Conservation (phyloP, 2,329 filamentous ascomycete genomes). For the Exophiala mesophila region DNA sequence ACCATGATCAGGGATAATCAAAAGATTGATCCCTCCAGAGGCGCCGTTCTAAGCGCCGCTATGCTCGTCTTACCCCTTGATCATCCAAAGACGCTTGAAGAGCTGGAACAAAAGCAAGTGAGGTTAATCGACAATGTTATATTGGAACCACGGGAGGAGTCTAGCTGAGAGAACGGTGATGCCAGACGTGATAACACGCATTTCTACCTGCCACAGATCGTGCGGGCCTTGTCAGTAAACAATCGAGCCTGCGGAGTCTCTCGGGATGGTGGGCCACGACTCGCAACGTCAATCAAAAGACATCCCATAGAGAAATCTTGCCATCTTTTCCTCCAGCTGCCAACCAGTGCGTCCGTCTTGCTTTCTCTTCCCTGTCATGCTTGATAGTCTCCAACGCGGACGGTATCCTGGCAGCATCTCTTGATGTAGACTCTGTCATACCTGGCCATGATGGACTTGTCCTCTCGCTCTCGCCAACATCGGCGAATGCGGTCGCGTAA, state of each 20-base stretch:
- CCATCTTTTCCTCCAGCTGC: slow-evolving; percentile 91
- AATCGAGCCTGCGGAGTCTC: no score
- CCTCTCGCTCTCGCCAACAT: slow-evolving; percentile 28
- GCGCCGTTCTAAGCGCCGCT: slow-evolving; percentile 83
- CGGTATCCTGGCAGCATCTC: slow-evolving; percentile 7
- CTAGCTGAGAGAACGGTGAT: neutral
- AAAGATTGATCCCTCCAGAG: slow-evolving; percentile 61
- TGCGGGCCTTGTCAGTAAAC: no score
- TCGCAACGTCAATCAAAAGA: slow-evolving; percentile 56
- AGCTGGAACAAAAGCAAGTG: slow-evolving; percentile 69
- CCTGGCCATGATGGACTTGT: no score
- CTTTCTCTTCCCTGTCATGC: slow-evolving; percentile 58
- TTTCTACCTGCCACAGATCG: no score
- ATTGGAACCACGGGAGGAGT: slow-evolving; percentile 45
- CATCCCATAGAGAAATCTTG: slow-evolving; percentile 91
- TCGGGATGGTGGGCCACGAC: no score
- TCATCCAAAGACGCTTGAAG: slow-evolving; percentile 67
- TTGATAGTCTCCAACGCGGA: slow-evolving; percentile 49
- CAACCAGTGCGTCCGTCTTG: slow-evolving; percentile 75
- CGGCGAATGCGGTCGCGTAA: slow-evolving; percentile 71
- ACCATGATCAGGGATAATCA: slow-evolving; percentile 75
- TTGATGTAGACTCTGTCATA: slow-evolving; percentile 7
- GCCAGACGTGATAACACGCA: neutral
- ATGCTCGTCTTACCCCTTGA: slow-evolving; percentile 84
- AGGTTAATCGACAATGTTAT: slow-evolving; percentile 93